A percentile compares a stretch with the other conserved stretches of the same genome.
phyloP scores from a whole-genome alignment of 495 filamentous ascomycete species.

The Penicillium maclennaniae region DNA sequence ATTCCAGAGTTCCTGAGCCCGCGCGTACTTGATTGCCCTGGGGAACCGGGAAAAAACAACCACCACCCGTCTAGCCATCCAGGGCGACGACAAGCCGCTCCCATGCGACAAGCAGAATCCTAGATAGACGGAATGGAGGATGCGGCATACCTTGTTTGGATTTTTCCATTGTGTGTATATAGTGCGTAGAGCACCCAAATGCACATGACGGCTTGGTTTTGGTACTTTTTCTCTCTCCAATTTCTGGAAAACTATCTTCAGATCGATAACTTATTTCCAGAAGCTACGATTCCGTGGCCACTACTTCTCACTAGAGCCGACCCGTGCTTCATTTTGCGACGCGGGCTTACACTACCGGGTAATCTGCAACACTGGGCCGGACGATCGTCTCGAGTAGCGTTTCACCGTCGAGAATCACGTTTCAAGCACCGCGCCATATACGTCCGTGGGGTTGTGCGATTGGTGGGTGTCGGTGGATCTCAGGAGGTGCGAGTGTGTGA shows the following conservation, averaged over 20 bases:
- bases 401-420: conserved; percentile 33
- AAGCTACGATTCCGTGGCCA: conserved; percentile 3
- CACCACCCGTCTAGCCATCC: conserved; percentile 4
- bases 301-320: conserved; percentile 7
- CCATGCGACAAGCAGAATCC: conserved; percentile 18
- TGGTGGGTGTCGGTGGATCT: conserved; percentile 22
- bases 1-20: conserved; percentile 6
- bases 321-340: neutral
- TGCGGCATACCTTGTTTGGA: conserved; percentile 20
- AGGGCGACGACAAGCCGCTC: conserved; percentile 4
- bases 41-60: conserved; percentile 4
- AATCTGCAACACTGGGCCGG: conserved; percentile 21
- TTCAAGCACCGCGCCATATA: conserved; percentile 27
- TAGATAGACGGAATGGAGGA: conserved; percentile 21
- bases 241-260: neutral
- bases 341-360: neutral
- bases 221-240: neutral
- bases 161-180: conserved; percentile 8
- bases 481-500: conserved; percentile 10
- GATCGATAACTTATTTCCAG: neutral
- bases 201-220: too few relatives aligned
- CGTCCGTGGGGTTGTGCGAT: conserved; percentile 16
- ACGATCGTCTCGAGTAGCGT: conserved; percentile 24
- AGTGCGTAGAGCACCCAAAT: conserved; percentile 11
- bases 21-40: conserved; percentile 2